A percentile compares a stretch with the other conserved stretches of the same genome.
These are phyloP conservation scores for Taxillus chinensis DNA, from an alignment of 164 flowering plant species.

Conservation along the genomic window DNA sequence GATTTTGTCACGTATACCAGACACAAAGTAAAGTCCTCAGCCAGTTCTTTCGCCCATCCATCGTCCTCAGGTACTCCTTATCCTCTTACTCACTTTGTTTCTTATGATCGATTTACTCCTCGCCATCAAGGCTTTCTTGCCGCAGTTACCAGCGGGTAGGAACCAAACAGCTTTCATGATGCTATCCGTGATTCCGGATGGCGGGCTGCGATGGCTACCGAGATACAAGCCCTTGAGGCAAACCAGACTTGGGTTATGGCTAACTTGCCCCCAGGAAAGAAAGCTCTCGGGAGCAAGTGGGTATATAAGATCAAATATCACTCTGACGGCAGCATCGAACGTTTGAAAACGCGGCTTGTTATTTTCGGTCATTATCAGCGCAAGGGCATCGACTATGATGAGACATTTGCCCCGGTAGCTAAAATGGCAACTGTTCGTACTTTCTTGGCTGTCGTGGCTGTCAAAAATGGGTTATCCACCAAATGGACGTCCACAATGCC, in stretches of 20 bases:
- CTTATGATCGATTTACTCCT: not conserved
- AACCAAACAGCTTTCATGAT: not conserved
- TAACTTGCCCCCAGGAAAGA: not conserved
- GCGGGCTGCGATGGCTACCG: not conserved
- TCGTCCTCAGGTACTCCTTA: not conserved
- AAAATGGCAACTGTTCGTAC: not conserved
- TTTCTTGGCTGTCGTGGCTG: not conserved
- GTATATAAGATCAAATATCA: no score
- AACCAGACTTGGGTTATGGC: not conserved
- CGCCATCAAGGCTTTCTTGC: not conserved
- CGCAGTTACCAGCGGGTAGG: not conserved
- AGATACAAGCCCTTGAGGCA: not conserved
- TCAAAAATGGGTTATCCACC: not conserved
- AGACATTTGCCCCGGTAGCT: not conserved
- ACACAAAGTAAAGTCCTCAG: no score
- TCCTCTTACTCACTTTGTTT: not conserved
- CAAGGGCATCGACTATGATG: not conserved
- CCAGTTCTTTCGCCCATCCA: not conserved
- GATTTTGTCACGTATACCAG: no score
- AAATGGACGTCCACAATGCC: no score
- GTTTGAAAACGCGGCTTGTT: no score
- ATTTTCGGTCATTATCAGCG: not conserved
- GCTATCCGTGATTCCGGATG: not conserved
- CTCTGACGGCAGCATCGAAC: no score
- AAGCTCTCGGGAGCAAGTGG: not conserved